Evolutionary conservation across 163 green algal genomes (phyloP), one percentile per base, ranked within the genome.

Genomic region (Scenedesmus sp.): DNA sequence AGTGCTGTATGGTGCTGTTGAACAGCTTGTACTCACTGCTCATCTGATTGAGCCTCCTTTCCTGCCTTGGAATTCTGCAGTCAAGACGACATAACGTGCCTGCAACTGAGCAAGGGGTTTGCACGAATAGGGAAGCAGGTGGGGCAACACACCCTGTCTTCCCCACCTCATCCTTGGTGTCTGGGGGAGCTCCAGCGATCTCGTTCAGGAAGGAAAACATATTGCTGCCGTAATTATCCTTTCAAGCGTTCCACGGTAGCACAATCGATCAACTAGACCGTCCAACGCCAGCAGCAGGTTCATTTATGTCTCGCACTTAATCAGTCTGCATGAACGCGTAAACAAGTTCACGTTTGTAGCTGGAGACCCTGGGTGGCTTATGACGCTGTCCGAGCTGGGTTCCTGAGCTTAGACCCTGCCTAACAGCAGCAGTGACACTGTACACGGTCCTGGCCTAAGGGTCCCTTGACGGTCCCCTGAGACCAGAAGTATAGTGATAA

Each of bases 381-480:
- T 76, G 70, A 52, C 70, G 70, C 70, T 79, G 70, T 79, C 70
- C 70, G 70, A 79, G 70, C 70, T 79, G 23, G 23, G 70, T 79
- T 23, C 23, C 23, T 52, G 70, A 79, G 23, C 70, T 79, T 52
- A 52, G 23, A 79, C 70, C 70, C 70, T 79, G 70, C 70, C 23
- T 79, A 79, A 79, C 70, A 79, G 70, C 70, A 79, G 70, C 70
- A 79, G 70, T 79, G 70, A 52, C 70, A 79, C 70, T 13, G 70
- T 79, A 6, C 70, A 4, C 4, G 12, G 23, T 79, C 23, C 4
- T 79, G 70, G 70, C 70, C 23, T 16, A 79, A 4, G 34, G 7
- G 1, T 77, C 7, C 16, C 18, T 4, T 77, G 3, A 23, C 3
- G 67, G 18, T 46, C 3, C 18, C 67, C 18, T 34, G 16, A 8